Evolutionary conservation across 2,329 filamentous ascomycete genomes (phyloP).

Genomic region (Talaromyces funiculosus): DNA sequence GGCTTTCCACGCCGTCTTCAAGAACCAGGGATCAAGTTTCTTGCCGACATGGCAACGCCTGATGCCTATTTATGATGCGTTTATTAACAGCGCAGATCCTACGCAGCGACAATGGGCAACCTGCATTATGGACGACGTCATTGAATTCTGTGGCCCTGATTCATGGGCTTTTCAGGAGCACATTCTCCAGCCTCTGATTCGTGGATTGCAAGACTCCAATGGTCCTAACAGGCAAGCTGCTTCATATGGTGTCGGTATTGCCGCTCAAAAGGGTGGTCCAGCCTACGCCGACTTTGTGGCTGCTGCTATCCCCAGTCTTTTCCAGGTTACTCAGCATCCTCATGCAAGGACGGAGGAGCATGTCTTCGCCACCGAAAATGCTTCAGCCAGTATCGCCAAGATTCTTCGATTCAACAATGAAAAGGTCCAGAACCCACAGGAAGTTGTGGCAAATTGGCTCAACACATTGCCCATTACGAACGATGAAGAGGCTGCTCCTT

Average conservation of each 20-base stretch:
- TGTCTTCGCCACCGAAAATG: conserved; percentile 95
- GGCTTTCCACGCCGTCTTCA: conserved; percentile 98
- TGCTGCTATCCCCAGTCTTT: conserved; percentile 71
- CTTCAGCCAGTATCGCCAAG: conserved; percentile 93
- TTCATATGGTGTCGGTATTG: conserved; percentile 91
- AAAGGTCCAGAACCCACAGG: conserved; percentile 69
- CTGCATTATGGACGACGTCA: conserved; percentile 96
- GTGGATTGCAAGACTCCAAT: conserved; percentile 77
- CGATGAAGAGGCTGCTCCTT: conserved; percentile 95
- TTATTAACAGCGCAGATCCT: conserved; percentile 72
- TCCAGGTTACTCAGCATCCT: conserved; percentile 74
- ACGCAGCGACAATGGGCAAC: conserved; percentile 98
- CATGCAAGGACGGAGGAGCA: conserved; percentile 87
- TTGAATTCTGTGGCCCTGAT: conserved; percentile 90
- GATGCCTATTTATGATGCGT: conserved; percentile 76
- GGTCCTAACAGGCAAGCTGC: conserved; percentile 93
- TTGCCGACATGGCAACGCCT: conserved; percentile 82
- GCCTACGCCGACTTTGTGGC: conserved; percentile 85
- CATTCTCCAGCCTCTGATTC: conserved; percentile 79
- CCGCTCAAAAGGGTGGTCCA: conserved; percentile 82
- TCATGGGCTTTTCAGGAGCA: conserved; percentile 81
- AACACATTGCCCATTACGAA: conserved; percentile 86
- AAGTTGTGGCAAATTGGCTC: conserved; percentile 78
- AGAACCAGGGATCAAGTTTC: conserved; percentile 83
- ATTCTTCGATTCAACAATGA: conserved; percentile 83